A percentile compares a stretch with the other conserved stretches of the same genome.
Evolutionary conservation across 1,284 basidiomycete genomes (phyloP).

Genomic region (Anthracocystis setariae): DNA sequence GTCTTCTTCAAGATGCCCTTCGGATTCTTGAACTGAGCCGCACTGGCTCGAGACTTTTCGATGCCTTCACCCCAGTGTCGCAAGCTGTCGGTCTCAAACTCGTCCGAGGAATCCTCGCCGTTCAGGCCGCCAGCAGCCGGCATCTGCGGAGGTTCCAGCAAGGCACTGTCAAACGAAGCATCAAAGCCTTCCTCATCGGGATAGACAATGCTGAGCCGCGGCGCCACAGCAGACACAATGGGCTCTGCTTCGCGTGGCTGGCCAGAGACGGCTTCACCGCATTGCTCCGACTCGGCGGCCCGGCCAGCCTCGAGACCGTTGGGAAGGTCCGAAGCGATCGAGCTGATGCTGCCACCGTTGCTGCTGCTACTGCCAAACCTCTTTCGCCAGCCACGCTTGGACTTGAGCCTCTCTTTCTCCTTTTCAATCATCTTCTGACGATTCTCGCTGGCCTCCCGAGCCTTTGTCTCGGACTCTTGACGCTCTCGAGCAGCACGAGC

Average conservation of each 20-base stretch:
- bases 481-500: constrained; percentile 69
- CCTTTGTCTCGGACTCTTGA: constrained; percentile 73
- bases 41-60: constrained; percentile 76
- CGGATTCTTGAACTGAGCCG: constrained; percentile 75
- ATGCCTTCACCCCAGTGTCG: constrained; percentile 72
- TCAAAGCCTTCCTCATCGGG: constrained; percentile 71
- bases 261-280: constrained; percentile 14
- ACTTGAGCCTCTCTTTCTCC: constrained; percentile 68
- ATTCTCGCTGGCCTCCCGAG: constrained; percentile 61
- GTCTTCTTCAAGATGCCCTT: constrained; percentile 84
- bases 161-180: constrained; percentile 76
- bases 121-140: constrained; percentile 68
- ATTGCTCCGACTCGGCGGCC: constrained; percentile 38
- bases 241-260: constrained; percentile 17
- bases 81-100: constrained; percentile 71
- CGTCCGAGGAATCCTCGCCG: constrained; percentile 69
- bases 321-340: constrained; percentile 41
- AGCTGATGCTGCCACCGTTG: constrained; percentile 44
- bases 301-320: constrained; percentile 58
- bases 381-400: constrained; percentile 65
- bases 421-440: constrained; percentile 70
- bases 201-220: constrained; percentile 63
- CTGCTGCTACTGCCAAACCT: constrained; percentile 67
- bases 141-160: constrained; percentile 78
- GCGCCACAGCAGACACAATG: constrained; percentile 31